Evolutionary conservation across 1,284 basidiomycete species (phyloP), one percentile per base, ranked within the genome.

Genomic region (Trametes versicolor): DNA sequence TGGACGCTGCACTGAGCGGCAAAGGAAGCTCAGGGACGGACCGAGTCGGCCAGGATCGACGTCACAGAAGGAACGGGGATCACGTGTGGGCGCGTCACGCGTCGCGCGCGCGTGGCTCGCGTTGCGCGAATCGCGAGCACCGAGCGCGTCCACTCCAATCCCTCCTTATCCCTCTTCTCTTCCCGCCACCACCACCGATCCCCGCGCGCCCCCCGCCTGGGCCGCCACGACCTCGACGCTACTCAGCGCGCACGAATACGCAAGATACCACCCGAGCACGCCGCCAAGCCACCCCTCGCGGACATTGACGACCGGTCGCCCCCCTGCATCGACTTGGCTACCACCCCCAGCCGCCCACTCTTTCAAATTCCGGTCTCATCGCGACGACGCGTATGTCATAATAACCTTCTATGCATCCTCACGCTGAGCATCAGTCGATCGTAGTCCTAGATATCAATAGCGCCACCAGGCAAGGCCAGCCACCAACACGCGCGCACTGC

Each of bases 41-140:
- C n/a, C n/a, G n/a, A n/a, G 19, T 5, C 37, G 34, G 5, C 34
- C 13, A 27, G 9, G 32, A 60, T 37, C 61, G 41, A 52, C 51
- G 57, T 58, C 57, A 58, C 57, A 50, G 13, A 37, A 13, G 45
- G 12, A 32, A 36, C 1, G 21, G 3, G 25, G 12, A 32, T 55
- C 59, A 53, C 59, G 59, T 54, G 59, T 12, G 12, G n/a, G 27
- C 19, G 39, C 49, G 64, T 65, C 67, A 66, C 67, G 67, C 64
- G 64, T 69, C 62, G 49, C 58, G 60, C 19, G 27, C 39, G 39
- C 48, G 32, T 43, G 57, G 50, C 62, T 53, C 66, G 66, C 64
- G 50, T 48, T 52, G 29, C 49, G 54, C 61, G 54, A 49, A 29
- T 23, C 21, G 59, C 29, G 25, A 32, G 19, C 12, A 34, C 3